Percentiles rank a stretch among this genome's conserved stretches.
Evolutionary conservation across 495 filamentous ascomycete genomes (phyloP).

Genomic region (Aspergillus haitiensis): DNA sequence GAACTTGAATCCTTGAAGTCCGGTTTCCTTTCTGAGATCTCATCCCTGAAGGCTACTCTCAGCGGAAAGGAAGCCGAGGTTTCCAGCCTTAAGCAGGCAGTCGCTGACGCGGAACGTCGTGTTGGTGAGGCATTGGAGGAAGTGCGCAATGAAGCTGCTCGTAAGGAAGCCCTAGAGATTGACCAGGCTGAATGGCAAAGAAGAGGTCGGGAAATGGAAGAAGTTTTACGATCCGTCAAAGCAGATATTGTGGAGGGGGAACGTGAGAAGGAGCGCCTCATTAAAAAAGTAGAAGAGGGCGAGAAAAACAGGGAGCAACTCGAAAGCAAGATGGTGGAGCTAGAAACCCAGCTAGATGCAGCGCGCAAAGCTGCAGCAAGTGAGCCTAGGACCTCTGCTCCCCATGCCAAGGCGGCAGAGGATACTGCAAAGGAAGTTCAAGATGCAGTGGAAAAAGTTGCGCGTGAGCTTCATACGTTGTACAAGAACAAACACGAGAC

Average conservation of each 20-base stretch:
- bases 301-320: slow-evolving; percentile 69
- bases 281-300: slow-evolving; percentile 67
- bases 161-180: slow-evolving; percentile 67
- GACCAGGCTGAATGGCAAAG: slow-evolving; percentile 83
- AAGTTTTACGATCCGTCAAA: slow-evolving; percentile 71
- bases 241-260: slow-evolving; percentile 77
- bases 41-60: slow-evolving; percentile 81
- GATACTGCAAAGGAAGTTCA: slow-evolving; percentile 61
- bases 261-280: slow-evolving; percentile 71
- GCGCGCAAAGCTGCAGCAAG: slow-evolving; percentile 52
- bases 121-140: slow-evolving; percentile 82
- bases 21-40: slow-evolving; percentile 82
- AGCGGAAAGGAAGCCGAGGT: slow-evolving; percentile 91
- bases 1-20: slow-evolving; percentile 93
- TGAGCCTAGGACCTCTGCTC: slow-evolving; percentile 15
- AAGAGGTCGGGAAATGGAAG: slow-evolving; percentile 80
- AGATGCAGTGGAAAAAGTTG: slow-evolving; percentile 87
- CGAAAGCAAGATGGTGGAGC: slow-evolving; percentile 55
- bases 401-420: slow-evolving; percentile 28
- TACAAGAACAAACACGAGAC: slow-evolving; percentile 97
- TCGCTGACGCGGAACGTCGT: slow-evolving; percentile 86
- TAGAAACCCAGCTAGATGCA: slow-evolving; percentile 70
- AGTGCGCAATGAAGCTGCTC: slow-evolving; percentile 68
- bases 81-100: slow-evolving; percentile 75
- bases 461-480: slow-evolving; percentile 82